Conservation (phyloP, 1,139 yeast species). For the Debaryomyces psychrophilus region DNA sequence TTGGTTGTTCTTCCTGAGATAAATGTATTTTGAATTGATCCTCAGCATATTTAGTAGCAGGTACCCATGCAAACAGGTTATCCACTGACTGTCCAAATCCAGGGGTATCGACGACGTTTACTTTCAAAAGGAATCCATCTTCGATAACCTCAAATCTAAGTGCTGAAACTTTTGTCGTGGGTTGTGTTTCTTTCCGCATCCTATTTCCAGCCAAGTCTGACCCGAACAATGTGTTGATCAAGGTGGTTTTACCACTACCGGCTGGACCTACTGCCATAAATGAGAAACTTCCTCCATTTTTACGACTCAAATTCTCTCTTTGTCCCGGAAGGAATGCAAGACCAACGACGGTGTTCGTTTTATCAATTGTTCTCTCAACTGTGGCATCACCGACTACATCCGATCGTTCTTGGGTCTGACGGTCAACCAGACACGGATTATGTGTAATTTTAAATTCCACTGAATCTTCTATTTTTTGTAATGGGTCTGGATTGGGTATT, state of each 20-base stretch:
- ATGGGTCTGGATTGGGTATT: neutral
- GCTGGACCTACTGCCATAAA: slow-evolving; percentile 75
- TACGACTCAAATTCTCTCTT: slow-evolving; percentile 21
- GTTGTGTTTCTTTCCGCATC: neutral
- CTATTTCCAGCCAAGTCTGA: slow-evolving; percentile 16
- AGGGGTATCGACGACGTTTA: slow-evolving; percentile 48
- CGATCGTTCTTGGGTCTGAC: neutral
- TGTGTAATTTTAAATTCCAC: too few species aligned
- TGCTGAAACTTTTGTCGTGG: slow-evolving; percentile 38
- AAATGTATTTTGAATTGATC: slow-evolving; percentile 60
- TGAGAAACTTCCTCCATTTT: slow-evolving; percentile 48
- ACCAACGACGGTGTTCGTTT: slow-evolving; percentile 21
- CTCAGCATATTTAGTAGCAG: slow-evolving; percentile 60
- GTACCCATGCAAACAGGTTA: slow-evolving; percentile 60
- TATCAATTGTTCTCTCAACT: neutral
- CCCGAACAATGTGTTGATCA: slow-evolving; percentile 59
- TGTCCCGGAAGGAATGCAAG: slow-evolving; percentile 32
- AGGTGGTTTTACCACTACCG: slow-evolving; percentile 84
- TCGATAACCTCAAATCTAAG: slow-evolving; percentile 52
- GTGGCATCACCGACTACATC: neutral
- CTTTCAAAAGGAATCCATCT: slow-evolving; percentile 50
- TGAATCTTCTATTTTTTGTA: neutral
- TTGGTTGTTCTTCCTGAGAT: slow-evolving; percentile 75
- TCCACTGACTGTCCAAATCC: slow-evolving; percentile 37
- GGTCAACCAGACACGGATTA: neutral